A percentile compares a stretch with the other conserved stretches of the same genome.
Conservation (phyloP, 2,329 filamentous ascomycete species). For the Albifimbria verrucaria region DNA sequence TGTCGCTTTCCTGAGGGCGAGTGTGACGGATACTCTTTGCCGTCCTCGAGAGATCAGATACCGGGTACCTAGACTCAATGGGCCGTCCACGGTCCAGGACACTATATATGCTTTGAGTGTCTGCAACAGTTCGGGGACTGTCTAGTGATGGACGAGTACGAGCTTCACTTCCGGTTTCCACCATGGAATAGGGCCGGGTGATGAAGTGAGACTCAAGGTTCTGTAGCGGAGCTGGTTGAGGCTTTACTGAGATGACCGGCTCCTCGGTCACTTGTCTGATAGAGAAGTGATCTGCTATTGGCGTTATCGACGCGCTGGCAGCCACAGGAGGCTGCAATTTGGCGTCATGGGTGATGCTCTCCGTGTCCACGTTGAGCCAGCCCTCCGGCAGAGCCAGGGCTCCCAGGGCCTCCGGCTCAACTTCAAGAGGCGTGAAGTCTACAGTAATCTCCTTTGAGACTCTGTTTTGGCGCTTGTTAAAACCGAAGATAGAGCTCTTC, state of each 20-base stretch:
- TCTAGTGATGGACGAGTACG: background rate
- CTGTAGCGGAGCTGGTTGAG: background rate
- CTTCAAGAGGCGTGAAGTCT: background rate
- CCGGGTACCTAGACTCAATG: background rate
- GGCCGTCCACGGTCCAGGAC: slow-evolving; percentile 1
- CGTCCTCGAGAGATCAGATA: background rate
- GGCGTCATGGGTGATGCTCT: background rate
- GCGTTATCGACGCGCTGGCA: background rate
- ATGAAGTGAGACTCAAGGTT: background rate
- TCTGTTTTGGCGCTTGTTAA: background rate
- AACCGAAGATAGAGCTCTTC: background rate
- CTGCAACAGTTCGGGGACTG: background rate
- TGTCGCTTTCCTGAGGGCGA: background rate
- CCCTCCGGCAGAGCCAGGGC: background rate
- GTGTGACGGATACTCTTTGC: background rate
- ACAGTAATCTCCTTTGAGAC: background rate
- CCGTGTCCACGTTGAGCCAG: background rate
- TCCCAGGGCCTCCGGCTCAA: background rate
- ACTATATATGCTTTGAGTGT: background rate
- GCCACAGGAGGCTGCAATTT: background rate
- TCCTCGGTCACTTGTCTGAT: background rate
- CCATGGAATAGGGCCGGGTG: background rate
- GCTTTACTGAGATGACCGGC: background rate
- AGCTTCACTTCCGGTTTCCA: background rate
- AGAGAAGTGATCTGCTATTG: background rate